Evolutionary conservation across 495 filamentous ascomycete species (phyloP).

Genomic region (Penicillium maclennaniae): DNA sequence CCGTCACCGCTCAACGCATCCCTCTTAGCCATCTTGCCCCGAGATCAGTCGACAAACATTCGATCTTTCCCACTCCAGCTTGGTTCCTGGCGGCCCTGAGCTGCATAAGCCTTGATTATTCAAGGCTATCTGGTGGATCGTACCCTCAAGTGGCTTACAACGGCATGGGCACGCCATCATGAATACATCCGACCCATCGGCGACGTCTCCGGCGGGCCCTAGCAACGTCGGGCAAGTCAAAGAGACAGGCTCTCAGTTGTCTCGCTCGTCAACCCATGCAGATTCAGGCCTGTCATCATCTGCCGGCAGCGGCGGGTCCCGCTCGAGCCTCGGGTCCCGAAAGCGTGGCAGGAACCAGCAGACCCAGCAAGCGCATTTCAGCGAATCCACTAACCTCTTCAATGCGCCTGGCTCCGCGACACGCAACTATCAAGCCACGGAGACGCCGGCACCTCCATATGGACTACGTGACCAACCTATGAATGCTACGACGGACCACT

Average conservation of each 20-base stretch:
- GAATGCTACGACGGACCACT: not conserved
- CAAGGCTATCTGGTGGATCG: conserved; percentile 12
- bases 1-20: not conserved
- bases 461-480: not conserved
- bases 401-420: conserved; percentile 18
- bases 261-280: conserved; percentile 22
- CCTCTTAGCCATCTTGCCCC: not conserved
- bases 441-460: conserved; percentile 10
- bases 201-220: conserved; percentile 20
- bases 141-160: conserved; percentile 10
- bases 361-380: conserved; percentile 12
- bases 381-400: conserved; percentile 37
- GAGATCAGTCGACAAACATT: not conserved
- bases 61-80: not conserved
- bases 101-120: conserved; percentile 12
- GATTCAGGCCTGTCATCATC: conserved; percentile 25
- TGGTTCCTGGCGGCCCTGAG: conserved; percentile 3
- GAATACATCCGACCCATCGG: conserved; percentile 33
- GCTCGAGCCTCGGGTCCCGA: conserved; percentile 19
- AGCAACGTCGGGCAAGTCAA: conserved; percentile 8
- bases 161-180: conserved; percentile 39
- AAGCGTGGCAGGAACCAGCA: conserved; percentile 8
- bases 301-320: conserved; percentile 21
- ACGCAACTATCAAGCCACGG: conserved; percentile 38
- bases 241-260: conserved; percentile 25